Evolutionary conservation across 2,329 filamentous ascomycete species (phyloP).

Genomic region (Arthrobotrys iridis): DNA sequence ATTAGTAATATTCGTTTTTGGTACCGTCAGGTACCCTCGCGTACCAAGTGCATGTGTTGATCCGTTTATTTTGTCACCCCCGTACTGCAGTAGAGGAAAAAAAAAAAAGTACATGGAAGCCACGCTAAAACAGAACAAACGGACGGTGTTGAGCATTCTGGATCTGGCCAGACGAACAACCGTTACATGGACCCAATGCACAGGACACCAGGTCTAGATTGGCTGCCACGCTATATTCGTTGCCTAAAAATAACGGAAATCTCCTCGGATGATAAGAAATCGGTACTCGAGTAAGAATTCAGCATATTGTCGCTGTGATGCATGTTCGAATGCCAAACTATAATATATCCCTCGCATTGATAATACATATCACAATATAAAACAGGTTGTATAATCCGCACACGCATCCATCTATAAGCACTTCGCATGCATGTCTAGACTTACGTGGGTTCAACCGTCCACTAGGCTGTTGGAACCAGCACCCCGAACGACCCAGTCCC

Average conservation of each 20-base stretch:
- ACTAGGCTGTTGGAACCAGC: slow-evolving; percentile 27
- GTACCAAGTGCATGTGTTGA: no score
- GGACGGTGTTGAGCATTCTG: neutral
- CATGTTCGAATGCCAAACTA: neutral
- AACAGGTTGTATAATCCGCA: neutral
- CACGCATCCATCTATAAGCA: neutral
- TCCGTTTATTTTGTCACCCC: no score
- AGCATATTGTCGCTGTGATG: no score
- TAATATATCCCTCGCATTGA: neutral
- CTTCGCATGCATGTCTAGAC: neutral
- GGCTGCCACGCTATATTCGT: slow-evolving; percentile 13
- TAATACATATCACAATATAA: slow-evolving; percentile 9
- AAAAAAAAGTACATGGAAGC: no score
- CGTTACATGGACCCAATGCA: neutral
- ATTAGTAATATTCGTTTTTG: no score
- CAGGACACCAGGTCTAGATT: slow-evolving; percentile 2
- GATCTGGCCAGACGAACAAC: slow-evolving; percentile 18
- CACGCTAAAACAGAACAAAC: slow-evolving; percentile 17
- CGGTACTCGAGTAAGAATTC: no score
- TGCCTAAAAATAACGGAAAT: slow-evolving; percentile 19
- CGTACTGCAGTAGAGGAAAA: no score
- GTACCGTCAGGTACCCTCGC: no score
- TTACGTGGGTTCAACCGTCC: neutral
- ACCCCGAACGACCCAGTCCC: slow-evolving; percentile 73
- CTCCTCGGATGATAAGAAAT: slow-evolving; percentile 7